Percentiles rank a stretch among this genome's conserved stretches.
Conservation (phyloP, 2,329 filamentous ascomycete species). For the Aspergillus spinulosporus region DNA sequence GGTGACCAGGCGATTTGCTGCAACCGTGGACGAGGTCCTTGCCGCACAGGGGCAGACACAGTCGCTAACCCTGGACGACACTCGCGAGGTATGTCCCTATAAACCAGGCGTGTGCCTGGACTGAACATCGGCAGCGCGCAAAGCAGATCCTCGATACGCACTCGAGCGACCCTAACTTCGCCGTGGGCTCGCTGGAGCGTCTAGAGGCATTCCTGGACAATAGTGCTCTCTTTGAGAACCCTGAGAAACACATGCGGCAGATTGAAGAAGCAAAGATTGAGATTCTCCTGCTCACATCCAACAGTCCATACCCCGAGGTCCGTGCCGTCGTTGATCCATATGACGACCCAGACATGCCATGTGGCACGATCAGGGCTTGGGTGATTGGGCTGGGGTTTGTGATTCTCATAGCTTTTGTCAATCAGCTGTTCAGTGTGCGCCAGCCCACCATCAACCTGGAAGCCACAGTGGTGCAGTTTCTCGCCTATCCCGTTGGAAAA, state of each 20-base stretch:
- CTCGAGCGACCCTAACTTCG: background rate
- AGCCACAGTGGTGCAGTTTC: conserved; percentile 6
- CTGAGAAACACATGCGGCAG: background rate
- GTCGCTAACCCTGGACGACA: background rate
- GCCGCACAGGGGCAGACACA: background rate
- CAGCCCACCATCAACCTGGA: conserved; percentile 13
- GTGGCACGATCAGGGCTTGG: conserved; percentile 40
- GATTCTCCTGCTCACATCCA: conserved; percentile 1
- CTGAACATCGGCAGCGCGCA: too few species aligned
- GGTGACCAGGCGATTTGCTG: background rate
- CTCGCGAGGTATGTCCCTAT: background rate
- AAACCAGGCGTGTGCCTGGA: background rate
- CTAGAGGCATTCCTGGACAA: background rate
- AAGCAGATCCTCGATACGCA: background rate
- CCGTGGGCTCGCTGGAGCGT: background rate
- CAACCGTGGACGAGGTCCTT: background rate
- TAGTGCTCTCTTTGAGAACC: conserved; percentile 1
- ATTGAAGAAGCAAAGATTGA: conserved; percentile 4
- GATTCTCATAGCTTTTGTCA: conserved; percentile 18
- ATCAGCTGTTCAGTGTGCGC: conserved; percentile 22
- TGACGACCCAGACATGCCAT: conserved; percentile 21
- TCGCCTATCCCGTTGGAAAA: conserved; percentile 10
- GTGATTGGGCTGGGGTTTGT: conserved; percentile 39
- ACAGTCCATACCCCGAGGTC: conserved; percentile 22
- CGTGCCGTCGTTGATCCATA: conserved; percentile 19